Evolutionary conservation across 2,329 filamentous ascomycete species (phyloP), one percentile per base, ranked within the genome.

Genomic region (Cytospora paraplurivora): DNA sequence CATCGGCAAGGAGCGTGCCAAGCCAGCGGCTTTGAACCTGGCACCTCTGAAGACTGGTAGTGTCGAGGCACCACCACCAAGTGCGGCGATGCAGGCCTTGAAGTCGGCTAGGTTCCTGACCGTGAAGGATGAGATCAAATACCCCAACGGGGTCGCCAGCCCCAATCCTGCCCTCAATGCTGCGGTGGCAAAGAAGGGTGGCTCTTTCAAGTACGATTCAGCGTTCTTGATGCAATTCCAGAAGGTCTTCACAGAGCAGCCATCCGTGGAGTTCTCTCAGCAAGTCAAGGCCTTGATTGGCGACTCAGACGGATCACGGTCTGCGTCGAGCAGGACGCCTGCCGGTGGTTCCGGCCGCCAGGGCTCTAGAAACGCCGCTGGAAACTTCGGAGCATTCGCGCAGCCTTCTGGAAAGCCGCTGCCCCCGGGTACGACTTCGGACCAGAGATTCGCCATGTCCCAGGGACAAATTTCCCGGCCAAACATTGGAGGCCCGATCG

Each of bases 151-250:
- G 61, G 90, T 98, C 74, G 86, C 84, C 66, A 97, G 93, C 33
- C 95, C 95, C 8, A 98, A 97, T 78, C 92, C 94, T 12, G 91
- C 94, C 3, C 80, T 97, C 68, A 99, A 98, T 76, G 81, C 85
- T 49, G 90, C 90, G 17, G 90, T 92, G 34, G 83, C 86, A 38
- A 91, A 90, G 76, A 94, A 93, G 79, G 87, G 87, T 66, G 90
- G 88, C 76, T 89, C 87, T 50, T 96, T 96, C 81, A 93, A 96
- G 76, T 99, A 99, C 77, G 93, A 98, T 78, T 91, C 93, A 72
- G 89, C 90, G 71, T 99, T 99, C 82, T 81, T 99, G 78, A 83
- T 99, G 35, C 95, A 99, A 74, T 99, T 99, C 83, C 92, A 97
- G 79, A 86, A 86, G 71, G 92, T 97, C 21, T 99, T 97, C 79